Percentiles rank a stretch among this genome's conserved stretches.
Evolutionary conservation across 257 asterid genomes (phyloP).

Genomic region (Dorcoceras hygrometricum): DNA sequence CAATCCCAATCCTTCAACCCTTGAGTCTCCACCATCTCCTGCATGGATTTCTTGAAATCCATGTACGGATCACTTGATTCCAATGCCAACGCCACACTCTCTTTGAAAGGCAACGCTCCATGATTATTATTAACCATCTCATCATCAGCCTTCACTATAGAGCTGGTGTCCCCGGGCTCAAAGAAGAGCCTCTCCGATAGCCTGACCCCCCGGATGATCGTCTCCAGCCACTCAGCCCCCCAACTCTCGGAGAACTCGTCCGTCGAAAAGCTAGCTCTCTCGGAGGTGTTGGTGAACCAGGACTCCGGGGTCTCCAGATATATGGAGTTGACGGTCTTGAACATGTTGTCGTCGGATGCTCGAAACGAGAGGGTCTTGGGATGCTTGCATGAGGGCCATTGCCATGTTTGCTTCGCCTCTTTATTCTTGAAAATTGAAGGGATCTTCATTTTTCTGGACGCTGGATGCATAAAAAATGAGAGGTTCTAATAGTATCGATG

Average conservation of each 20-base stretch:
- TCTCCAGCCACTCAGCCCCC: slow-evolving; percentile 36
- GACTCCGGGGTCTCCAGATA: slow-evolving; percentile 58
- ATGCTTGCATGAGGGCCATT: slow-evolving; percentile 45
- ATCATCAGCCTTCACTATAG: slow-evolving; percentile 31
- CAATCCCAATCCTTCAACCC: slow-evolving; percentile 78
- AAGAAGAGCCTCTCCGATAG: slow-evolving; percentile 68
- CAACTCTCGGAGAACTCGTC: slow-evolving; percentile 26
- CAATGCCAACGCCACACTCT: slow-evolving; percentile 64
- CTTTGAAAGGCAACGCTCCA: slow-evolving; percentile 40
- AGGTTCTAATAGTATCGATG: slow-evolving; percentile 19
- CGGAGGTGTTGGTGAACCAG: slow-evolving; percentile 67
- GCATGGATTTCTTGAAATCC: slow-evolving; percentile 87
- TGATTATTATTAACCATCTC: slow-evolving; percentile 1
- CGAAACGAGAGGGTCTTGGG: slow-evolving; percentile 48
- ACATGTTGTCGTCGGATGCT: slow-evolving; percentile 29
- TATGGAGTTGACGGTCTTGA: slow-evolving; percentile 67
- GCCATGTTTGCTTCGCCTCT: slow-evolving; percentile 36
- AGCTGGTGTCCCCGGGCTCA: slow-evolving; percentile 60
- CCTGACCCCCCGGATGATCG: slow-evolving; percentile 47
- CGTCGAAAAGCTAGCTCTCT: slow-evolving; percentile 37
- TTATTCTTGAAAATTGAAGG: slow-evolving; percentile 44
- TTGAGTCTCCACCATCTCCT: slow-evolving; percentile 81
- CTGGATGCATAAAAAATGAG: not conserved
- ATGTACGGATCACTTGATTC: slow-evolving; percentile 74
- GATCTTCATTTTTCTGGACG: slow-evolving; percentile 47